Base-by-base conservation (phyloP, 768 basidiomycete species). In the Stropharia rugosoannulata region DNA sequence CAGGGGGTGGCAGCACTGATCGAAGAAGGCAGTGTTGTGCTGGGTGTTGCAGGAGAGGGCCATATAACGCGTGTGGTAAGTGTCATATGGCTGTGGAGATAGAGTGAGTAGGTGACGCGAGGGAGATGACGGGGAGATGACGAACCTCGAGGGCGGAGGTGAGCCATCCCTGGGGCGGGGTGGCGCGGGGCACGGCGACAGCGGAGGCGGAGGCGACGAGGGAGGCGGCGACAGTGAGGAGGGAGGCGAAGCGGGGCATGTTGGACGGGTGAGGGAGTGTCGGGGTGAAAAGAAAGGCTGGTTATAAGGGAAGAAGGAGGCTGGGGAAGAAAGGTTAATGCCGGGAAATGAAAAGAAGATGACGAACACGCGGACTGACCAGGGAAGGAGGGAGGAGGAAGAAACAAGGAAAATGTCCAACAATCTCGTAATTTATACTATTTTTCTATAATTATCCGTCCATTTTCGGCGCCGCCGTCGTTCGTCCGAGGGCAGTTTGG, bases 1-100 rank as follows among this genome's bases (percentile, higher is more conserved):
- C 57, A 89, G 73, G 56, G 89, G 85, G 67, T 84, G 84, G 77
- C 90, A 89, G 66, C 92, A 93, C 27, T 73, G 62, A 52, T 83
- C 74, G 68, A 89, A 92, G 75, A 86, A 87, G 13, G 68, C 45
- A 8, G 77, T 76, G 65, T 74, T 70, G 62, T 82, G 81, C 64
- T 82, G 70, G 53, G 60, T 62, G 27, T 76, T 64, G 64, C 82
- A 85, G 47, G 73, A 75, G 59, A 88, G 66, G 41, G 80, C 78
- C 54, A 81, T 62, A 70, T 90, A 91, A 56, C 89, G 78, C 27
- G 66, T 61, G 72, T 89, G 84, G 73, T 89, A 87, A 13, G 50
- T 60, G 39, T 70, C 60, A 64, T 89, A 89, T 15, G 66, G 45
- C 84, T 86, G 53, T 22, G 48, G 27, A 38, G 55, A 36, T 48